These are phyloP conservation scores for Brassica rapa DNA, from an alignment of 345 rosid species.

Conservation along the genomic window DNA sequence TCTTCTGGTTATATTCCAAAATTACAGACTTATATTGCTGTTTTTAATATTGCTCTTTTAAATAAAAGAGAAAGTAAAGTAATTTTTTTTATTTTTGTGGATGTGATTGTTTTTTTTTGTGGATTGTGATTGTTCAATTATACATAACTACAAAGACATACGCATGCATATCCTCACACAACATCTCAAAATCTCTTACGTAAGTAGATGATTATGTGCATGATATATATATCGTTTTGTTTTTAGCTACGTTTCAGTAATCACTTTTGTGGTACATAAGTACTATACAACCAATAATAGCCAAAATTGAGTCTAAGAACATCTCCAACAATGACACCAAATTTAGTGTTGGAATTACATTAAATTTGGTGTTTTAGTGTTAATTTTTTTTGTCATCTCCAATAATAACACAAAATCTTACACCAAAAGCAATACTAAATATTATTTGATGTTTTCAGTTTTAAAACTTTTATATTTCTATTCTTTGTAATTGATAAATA, in stretches of 20 bases:
- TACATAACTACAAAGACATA: constrained; percentile 29
- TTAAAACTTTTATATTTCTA: too few relatives aligned
- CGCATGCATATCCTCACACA: constrained; percentile 16
- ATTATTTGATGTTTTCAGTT: too few relatives aligned
- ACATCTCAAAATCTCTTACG: constrained; percentile 35
- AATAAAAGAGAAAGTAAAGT: background rate
- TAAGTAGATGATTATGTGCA: constrained; percentile 4
- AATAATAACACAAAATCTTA: too few relatives aligned
- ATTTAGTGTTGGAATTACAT: too few relatives aligned
- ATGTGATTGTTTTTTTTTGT: constrained; percentile 3
- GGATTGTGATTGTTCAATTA: constrained; percentile 31
- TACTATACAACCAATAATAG: background rate
- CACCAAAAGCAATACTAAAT: too few relatives aligned
- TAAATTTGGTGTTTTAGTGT: too few relatives aligned
- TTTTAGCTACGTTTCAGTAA: constrained; percentile 9
- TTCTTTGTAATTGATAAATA: too few relatives aligned
- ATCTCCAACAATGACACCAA: too few relatives aligned
- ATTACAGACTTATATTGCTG: background rate
- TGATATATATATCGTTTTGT: constrained; percentile 5
- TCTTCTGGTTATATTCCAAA: background rate
- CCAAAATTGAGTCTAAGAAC: background rate
- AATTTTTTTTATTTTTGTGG: constrained; percentile 8
- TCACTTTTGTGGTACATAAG: constrained; percentile 21
- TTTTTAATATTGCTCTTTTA: background rate
- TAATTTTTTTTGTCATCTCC: too few relatives aligned